A percentile compares a stretch with the other conserved stretches of the same genome.
These are phyloP conservation scores for Neonectria coccinea DNA, from an alignment of 2,329 filamentous ascomycete genomes.

Conservation along the genomic window DNA sequence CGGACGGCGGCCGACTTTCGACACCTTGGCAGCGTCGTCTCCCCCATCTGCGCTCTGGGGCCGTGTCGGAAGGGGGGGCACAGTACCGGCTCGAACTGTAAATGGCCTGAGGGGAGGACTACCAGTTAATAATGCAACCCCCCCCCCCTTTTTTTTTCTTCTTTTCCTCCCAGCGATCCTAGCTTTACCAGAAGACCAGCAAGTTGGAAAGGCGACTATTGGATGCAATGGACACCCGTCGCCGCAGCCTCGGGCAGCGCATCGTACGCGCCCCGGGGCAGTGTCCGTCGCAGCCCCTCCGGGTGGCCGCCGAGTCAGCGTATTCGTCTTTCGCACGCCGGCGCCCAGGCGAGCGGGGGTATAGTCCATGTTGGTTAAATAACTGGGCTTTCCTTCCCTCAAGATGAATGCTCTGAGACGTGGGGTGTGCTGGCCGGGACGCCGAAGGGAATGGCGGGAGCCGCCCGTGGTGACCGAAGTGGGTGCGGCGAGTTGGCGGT, in stretches of 20 bases:
- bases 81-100: conserved; percentile 1
- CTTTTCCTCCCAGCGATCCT: neutral
- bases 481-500: conserved; percentile 19
- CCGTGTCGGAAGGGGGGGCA: neutral
- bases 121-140: neutral
- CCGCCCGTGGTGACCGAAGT: neutral
- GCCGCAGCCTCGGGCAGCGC: neutral
- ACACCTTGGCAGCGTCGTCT: neutral
- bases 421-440: neutral
- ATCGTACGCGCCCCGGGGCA: neutral
- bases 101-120: neutral
- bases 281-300: neutral
- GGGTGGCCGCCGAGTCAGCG: neutral
- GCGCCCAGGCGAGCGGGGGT: no score
- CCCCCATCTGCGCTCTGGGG: neutral
- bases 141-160: neutral
- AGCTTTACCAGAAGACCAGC: neutral
- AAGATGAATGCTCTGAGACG: neutral
- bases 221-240: neutral
- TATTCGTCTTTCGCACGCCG: neutral
- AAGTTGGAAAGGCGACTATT: neutral
- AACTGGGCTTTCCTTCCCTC: neutral
- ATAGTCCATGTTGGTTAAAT: neutral
- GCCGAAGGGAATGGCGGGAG: neutral
- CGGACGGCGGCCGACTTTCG: neutral